Evolutionary conservation across 192 early-diverging fungal genomes (phyloP).

Genomic region (Coemansia erecta): DNA sequence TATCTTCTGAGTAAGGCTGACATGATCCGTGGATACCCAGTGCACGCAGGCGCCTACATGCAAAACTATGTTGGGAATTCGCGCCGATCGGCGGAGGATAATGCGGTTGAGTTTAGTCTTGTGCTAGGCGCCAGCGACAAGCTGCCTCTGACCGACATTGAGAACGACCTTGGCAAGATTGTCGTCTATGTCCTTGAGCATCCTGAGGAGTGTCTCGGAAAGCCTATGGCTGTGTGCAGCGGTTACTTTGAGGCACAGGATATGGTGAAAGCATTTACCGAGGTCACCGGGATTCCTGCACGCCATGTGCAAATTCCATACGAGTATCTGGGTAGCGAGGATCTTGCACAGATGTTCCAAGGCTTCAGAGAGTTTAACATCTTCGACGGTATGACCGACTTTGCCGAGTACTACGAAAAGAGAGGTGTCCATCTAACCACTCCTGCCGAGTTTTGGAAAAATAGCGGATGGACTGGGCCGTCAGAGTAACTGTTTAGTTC

Average conservation of each 20-base stretch:
- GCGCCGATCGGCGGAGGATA: constrained; percentile 29
- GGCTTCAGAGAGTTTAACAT: constrained; percentile 16
- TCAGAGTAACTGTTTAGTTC: too few species aligned
- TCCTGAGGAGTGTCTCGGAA: constrained; percentile 11
- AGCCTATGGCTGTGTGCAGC: constrained; percentile 12
- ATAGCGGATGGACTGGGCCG: background rate
- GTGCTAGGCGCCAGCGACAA: constrained; percentile 16
- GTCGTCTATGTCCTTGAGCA: constrained; percentile 10
- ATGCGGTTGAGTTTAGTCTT: constrained; percentile 29
- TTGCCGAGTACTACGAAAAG: constrained; percentile 9
- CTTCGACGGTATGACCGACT: constrained; percentile 11
- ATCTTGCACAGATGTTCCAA: constrained; percentile 19
- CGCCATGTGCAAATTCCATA: constrained; percentile 17
- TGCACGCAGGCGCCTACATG: constrained; percentile 34
- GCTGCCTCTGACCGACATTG: constrained; percentile 17
- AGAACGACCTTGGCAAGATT: constrained; percentile 13
- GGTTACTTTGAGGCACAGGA: constrained; percentile 19
- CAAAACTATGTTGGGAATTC: constrained; percentile 28
- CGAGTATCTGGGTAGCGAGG: constrained; percentile 5
- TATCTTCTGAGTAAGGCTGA: constrained; percentile 28
- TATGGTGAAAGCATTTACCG: constrained; percentile 14
- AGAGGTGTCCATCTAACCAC: constrained; percentile 55
- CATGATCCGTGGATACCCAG: constrained; percentile 13
- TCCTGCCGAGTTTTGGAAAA: constrained; percentile 4
- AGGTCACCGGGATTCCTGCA: constrained; percentile 17